Evolutionary conservation across 352 stramenopile genomes (phyloP), one percentile per base, ranked within the genome.

Genomic region (Phytopythium oedochilum): DNA sequence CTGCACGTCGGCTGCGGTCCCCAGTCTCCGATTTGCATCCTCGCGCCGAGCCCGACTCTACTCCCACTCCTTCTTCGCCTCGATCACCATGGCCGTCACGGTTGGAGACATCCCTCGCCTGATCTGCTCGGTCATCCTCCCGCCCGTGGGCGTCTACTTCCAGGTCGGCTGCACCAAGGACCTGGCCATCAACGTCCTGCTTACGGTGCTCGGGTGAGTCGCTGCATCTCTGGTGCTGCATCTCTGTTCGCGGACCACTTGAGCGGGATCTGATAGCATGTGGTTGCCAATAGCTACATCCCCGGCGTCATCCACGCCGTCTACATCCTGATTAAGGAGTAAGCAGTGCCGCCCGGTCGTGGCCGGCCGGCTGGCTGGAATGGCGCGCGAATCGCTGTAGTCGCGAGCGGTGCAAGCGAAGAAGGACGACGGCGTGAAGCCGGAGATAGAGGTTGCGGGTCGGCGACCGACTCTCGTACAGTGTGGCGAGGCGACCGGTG

Each of bases 281-380:
- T 20, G 17, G 4, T 17, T 26, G 26, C 4, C 52, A 44, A 25
- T 52, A 86, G 75, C 2, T 86, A 86, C 63, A 67, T 87, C 50
- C 76, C 76, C 22, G 78, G 78, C n/a, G 59, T 89, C 53, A 81
- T 89, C 55, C 78, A 89, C 55, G 78, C 78, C 22, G 75, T 89
- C 42, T 89, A 84, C 59, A 89, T 89, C 50, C 66, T 89, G 28
- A 70, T 87, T 46, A 83, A 77, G 61, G 66, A 88, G 63, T 89
- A 73, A 60, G n/a, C 2, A 25, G 39, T 9, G 20, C 32, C 18
- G n/a, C 5, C 38, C 38, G 38, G 5, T 26, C 18, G 5, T 17
- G 18, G 5, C 38, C 38, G 18, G 17, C 38, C n/a, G 38, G 7
- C 3, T 18, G n/a, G 6, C n/a, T 7, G 38, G 38, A 14, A 44